phyloP scores from a whole-genome alignment of 768 basidiomycete species.

The Stropharia rugosoannulata region DNA sequence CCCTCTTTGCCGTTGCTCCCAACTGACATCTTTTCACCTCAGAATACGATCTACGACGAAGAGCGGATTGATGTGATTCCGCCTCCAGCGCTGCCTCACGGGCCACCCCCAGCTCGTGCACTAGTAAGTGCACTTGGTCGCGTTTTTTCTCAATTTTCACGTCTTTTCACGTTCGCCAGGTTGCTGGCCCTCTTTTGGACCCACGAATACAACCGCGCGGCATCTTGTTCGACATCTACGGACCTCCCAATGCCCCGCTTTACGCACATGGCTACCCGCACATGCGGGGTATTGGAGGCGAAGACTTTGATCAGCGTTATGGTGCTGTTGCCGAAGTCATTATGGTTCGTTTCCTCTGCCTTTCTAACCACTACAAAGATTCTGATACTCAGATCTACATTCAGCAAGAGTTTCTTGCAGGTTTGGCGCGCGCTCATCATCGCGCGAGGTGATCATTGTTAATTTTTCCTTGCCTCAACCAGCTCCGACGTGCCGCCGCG shows the following conservation, averaged over 20 bases:
- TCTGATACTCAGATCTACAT: background rate
- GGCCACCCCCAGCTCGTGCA: background rate
- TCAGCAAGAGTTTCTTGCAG: constrained; percentile 14
- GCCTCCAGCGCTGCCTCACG: constrained; percentile 5
- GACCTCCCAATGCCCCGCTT: too few species aligned
- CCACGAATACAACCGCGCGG: background rate
- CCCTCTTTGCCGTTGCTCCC: background rate
- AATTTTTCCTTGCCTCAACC: background rate
- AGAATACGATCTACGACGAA: constrained; percentile 29
- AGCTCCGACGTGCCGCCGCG: background rate
- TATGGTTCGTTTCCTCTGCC: constrained; percentile 4
- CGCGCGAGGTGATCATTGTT: background rate
- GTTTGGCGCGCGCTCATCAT: constrained; percentile 4
- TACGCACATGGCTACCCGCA: too few species aligned
- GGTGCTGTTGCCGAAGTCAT: constrained; percentile 4
- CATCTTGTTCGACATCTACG: too few species aligned
- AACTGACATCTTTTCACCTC: background rate
- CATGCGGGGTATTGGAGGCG: background rate
- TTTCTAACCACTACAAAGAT: background rate
- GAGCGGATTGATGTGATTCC: constrained; percentile 16
- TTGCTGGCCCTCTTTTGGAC: background rate
- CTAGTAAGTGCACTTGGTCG: constrained; percentile 5
- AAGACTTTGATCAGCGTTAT: background rate
- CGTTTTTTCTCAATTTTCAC: background rate
- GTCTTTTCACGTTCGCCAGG: background rate